Percentiles rank a stretch among this genome's conserved stretches.
Evolutionary conservation across 768 basidiomycete species (phyloP).

Genomic region (Boletus rex-veris): DNA sequence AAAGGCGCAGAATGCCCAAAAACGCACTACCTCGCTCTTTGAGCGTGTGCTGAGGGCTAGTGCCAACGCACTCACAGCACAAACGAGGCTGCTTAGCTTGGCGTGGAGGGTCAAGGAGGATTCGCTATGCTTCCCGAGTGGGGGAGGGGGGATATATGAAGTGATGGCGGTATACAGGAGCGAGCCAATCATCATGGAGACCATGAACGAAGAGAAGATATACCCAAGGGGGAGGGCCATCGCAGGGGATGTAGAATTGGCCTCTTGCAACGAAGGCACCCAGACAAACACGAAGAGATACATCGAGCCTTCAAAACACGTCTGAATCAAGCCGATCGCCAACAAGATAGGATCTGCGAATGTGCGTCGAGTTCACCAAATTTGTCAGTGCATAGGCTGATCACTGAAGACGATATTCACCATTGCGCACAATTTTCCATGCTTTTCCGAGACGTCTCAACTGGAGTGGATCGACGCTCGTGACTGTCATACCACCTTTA

Average conservation of each 20-base stretch:
- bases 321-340: constrained; percentile 68
- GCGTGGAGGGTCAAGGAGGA: constrained; percentile 58
- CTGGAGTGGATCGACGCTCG: constrained; percentile 44
- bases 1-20: constrained; percentile 72
- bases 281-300: constrained; percentile 83
- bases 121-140: constrained; percentile 21
- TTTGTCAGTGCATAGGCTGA: not conserved
- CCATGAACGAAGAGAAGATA: constrained; percentile 80
- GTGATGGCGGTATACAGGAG: constrained; percentile 58
- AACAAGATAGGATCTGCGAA: constrained; percentile 55
- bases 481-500: constrained; percentile 27
- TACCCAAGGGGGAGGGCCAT: constrained; percentile 63
- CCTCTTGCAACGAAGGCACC: constrained; percentile 74
- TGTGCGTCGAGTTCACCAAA: not conserved
- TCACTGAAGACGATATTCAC: constrained; percentile 27
- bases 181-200: constrained; percentile 79
- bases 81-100: constrained; percentile 62
- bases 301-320: constrained; percentile 83
- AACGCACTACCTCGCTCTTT: constrained; percentile 46
- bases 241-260: constrained; percentile 35
- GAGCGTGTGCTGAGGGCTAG: constrained; percentile 49
- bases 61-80: constrained; percentile 54
- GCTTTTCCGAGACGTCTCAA: constrained; percentile 51
- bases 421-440: constrained; percentile 52
- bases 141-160: constrained; percentile 27